Evolutionary conservation across 108 stramenopile genomes (phyloP).

Genomic region (Aurantiochytrium sp.): DNA sequence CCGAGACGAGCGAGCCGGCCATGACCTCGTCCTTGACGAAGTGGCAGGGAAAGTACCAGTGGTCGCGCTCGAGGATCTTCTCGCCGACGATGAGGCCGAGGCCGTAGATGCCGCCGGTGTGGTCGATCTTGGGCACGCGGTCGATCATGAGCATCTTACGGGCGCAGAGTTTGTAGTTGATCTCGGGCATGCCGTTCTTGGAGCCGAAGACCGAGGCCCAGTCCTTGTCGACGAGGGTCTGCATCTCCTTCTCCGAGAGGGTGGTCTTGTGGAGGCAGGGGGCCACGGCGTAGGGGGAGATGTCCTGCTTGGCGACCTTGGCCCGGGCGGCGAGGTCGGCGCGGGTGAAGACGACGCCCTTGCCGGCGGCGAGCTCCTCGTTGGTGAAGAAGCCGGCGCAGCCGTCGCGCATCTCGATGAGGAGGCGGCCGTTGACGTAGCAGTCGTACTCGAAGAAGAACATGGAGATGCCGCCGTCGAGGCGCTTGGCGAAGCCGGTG

Average conservation of each 20-base stretch:
- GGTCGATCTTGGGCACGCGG: neutral
- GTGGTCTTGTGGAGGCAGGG: neutral
- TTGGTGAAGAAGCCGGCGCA: conserved; percentile 15
- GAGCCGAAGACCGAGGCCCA: neutral
- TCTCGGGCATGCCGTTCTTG: neutral
- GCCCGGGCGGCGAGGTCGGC: neutral
- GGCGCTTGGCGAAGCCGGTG: conserved; percentile 12
- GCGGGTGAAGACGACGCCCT: conserved; percentile 7
- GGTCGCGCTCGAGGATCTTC: conserved; percentile 15
- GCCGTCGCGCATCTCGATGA: conserved; percentile 15
- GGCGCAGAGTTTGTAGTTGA: conserved; percentile 19
- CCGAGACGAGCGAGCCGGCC: neutral
- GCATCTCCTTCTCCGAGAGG: neutral
- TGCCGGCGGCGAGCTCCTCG: conserved; percentile 3
- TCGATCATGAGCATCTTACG: conserved; percentile 7
- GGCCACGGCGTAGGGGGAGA: neutral
- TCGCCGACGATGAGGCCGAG: neutral
- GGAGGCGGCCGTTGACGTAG: conserved; percentile 19
- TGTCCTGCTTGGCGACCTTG: neutral
- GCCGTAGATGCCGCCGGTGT: neutral
- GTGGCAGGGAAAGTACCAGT: conserved; percentile 15
- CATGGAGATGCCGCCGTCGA: conserved; percentile 2
- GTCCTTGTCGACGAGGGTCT: conserved; percentile 9
- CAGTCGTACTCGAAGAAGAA: conserved; percentile 24
- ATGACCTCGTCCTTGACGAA: neutral